These are phyloP conservation scores for Hyphodiscus hymeniophilus DNA, from an alignment of 495 filamentous ascomycete genomes.

Conservation along the genomic window DNA sequence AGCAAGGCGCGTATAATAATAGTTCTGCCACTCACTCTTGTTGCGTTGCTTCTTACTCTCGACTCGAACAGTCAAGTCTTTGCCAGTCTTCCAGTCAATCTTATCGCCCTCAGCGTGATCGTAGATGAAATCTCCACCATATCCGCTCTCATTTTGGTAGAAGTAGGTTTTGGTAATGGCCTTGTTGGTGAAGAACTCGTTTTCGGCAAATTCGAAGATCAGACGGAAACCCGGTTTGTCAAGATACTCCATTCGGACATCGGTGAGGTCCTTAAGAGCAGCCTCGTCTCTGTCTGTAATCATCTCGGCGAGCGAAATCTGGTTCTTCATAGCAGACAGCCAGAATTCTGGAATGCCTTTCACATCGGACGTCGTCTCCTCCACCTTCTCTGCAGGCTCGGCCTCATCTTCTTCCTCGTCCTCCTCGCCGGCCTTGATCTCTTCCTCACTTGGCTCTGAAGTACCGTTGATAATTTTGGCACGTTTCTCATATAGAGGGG, in stretches of 20 bases:
- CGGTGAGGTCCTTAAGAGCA: slow-evolving; percentile 81
- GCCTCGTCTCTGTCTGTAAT: slow-evolving; percentile 95
- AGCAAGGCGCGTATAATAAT: background rate
- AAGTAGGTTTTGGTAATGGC: slow-evolving; percentile 96
- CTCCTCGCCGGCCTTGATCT: slow-evolving; percentile 79
- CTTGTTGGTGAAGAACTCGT: slow-evolving; percentile 96
- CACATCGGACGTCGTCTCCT: slow-evolving; percentile 40
- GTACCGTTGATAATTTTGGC: slow-evolving; percentile 86
- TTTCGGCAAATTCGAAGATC: slow-evolving; percentile 93
- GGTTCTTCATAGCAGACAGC: slow-evolving; percentile 99
- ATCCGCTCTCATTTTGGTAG: slow-evolving; percentile 98
- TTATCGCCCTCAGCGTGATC: slow-evolving; percentile 97
- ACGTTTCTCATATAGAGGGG: slow-evolving; percentile 93
- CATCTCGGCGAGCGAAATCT: slow-evolving; percentile 91
- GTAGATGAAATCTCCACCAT: slow-evolving; percentile 98
- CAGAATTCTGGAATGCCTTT: slow-evolving; percentile 90
- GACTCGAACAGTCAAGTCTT: slow-evolving; percentile 87
- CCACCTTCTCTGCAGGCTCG: slow-evolving; percentile 39
- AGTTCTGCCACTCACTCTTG: slow-evolving; percentile 68
- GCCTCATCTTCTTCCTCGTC: slow-evolving; percentile 61
- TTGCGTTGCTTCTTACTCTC: slow-evolving; percentile 99
- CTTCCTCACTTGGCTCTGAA: slow-evolving; percentile 74
- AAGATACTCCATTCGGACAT: slow-evolving; percentile 98
- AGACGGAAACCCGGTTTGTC: slow-evolving; percentile 96
- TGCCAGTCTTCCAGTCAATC: slow-evolving; percentile 91